phyloP scores from a whole-genome alignment of 495 filamentous ascomycete genomes.

The Tuber magnatum region DNA sequence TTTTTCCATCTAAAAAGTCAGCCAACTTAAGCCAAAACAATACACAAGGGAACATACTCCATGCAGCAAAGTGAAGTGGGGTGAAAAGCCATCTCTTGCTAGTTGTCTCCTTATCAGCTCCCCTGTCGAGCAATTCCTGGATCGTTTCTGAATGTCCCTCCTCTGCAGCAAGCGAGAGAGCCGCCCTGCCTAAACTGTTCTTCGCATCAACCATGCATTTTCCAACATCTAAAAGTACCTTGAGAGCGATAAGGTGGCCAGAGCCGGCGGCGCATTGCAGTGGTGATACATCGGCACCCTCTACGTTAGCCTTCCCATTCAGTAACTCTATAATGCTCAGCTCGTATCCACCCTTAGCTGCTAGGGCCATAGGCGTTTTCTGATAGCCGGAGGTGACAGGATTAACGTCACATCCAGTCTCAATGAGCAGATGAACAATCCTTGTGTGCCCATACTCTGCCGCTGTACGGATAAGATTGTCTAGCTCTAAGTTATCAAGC shows the following conservation, averaged over 20 bases:
- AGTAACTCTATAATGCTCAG: neutral
- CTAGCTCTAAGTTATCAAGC: neutral
- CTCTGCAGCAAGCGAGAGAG: neutral
- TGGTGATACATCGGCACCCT: neutral
- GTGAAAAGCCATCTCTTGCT: constrained; percentile 3
- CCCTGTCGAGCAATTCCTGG: neutral
- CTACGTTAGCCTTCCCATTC: constrained; percentile 2
- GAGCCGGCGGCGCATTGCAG: neutral
- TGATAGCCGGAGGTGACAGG: neutral
- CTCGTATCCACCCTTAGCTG: neutral
- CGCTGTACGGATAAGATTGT: neutral
- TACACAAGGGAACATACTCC: neutral
- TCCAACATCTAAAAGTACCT: neutral
- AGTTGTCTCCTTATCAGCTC: constrained; percentile 5
- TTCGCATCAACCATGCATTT: neutral
- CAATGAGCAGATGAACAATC: neutral
- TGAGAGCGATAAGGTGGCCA: constrained; percentile 4
- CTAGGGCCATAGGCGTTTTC: neutral
- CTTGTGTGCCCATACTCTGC: constrained; percentile 3
- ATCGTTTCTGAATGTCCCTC: neutral
- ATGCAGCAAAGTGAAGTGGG: constrained; percentile 1
- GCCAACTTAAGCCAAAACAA: neutral
- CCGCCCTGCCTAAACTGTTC: neutral
- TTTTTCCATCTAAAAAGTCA: constrained; percentile 3
- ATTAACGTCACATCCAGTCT: neutral